These are phyloP conservation scores for Gracilaria domingensis DNA, from an alignment of 23 red algal species.

Conservation along the genomic window DNA sequence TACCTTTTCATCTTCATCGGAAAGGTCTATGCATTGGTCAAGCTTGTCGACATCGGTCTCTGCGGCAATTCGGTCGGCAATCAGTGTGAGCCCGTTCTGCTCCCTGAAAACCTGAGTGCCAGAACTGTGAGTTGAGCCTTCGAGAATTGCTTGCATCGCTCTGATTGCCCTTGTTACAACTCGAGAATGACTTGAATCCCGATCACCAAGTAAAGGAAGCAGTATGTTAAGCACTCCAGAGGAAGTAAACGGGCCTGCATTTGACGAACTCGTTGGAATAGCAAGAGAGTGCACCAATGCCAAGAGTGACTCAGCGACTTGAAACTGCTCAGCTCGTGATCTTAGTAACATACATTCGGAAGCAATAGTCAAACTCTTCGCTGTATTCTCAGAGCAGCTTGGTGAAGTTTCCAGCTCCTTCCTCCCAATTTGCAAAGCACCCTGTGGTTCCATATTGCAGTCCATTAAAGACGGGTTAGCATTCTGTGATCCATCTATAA, in stretches of 20 bases:
- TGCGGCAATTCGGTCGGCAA: conserved; percentile 59
- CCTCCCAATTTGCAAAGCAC: neutral
- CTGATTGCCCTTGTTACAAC: conserved; percentile 70
- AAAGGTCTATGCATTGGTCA: conserved; percentile 11
- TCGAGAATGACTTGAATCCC: conserved; percentile 50
- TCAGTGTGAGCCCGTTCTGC: conserved; percentile 42
- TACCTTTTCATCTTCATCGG: conserved; percentile 57
- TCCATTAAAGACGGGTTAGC: neutral
- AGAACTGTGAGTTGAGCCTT: conserved; percentile 40
- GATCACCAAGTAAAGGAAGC: conserved; percentile 60
- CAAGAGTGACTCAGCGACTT: conserved; percentile 43
- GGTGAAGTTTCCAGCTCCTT: neutral
- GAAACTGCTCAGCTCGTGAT: conserved; percentile 7
- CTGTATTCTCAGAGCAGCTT: neutral
- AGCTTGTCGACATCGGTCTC: conserved; percentile 33
- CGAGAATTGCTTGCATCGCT: conserved; percentile 70
- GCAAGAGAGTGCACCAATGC: conserved; percentile 59
- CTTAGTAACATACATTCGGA: conserved; percentile 19
- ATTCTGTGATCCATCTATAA: conserved; percentile 16
- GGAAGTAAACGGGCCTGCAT: conserved; percentile 24
- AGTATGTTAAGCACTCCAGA: conserved; percentile 58
- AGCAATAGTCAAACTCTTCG: conserved; percentile 7
- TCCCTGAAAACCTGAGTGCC: conserved; percentile 68
- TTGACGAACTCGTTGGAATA: conserved; percentile 41
- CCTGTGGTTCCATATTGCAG: conserved; percentile 2